Evolutionary conservation across 305 asterid species (phyloP), one percentile per base, ranked within the genome.

Genomic region (Plantago lanceolata): DNA sequence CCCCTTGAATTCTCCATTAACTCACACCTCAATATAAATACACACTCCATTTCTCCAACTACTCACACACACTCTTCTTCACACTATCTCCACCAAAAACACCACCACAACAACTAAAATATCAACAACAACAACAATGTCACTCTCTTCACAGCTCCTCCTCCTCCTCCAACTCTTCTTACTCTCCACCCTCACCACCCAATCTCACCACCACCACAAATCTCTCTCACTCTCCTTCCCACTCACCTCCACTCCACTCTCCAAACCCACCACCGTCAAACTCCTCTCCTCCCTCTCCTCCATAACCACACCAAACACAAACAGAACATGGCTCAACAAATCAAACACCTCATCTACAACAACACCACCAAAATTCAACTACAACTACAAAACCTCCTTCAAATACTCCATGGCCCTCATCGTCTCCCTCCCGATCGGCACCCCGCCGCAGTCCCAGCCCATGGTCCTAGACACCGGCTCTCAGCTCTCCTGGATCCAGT

Each of bases 401-500:
- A 82, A 82, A 68, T 87, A 87, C 63, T 82, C 97, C 4, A 82
- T 85, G 92, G 97, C 94, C 50, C 82, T 89, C 62, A 76, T 89
- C 29, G 88, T 92, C 16, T 79, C 95, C 9, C 92, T 92, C 55
- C 95, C 93, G 0, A 89, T 89, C 20, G 98, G 98, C 6, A 92
- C 98, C 40, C 98, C 98, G 20, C 95, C 98, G 31, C 98, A 92
- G 76, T 48, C 73, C 9, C 96, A 89, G 67, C 85, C 82, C n/a
- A 86, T 89, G 96, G 96, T 89, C 6, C 48, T 92, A 56, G 98
- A 92, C 72, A 92, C 98, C 17, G 96, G 98, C 19, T 86, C 96
- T 80, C 96, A 92, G 79, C 98, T 92, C 11, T 87, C 96, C 0
- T 92, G 98, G 98, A 92, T 85, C 66, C 98, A 85, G 70, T 92